A percentile compares a stretch with the other conserved stretches of the same genome.
Evolutionary conservation across 2,329 filamentous ascomycete genomes (phyloP).

Genomic region (Xylaria sp.): DNA sequence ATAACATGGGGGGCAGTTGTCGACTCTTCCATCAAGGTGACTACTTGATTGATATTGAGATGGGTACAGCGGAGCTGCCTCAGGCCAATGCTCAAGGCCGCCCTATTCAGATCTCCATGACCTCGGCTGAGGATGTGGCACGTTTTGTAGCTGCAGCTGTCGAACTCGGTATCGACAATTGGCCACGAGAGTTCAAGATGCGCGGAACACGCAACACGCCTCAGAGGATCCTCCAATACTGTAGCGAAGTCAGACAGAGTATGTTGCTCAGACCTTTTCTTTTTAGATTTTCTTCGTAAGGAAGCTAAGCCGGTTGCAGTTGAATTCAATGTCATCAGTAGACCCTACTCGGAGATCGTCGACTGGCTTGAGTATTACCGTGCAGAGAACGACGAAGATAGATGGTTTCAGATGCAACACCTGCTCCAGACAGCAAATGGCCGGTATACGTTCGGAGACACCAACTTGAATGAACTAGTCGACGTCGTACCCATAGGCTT

Average conservation of each 20-base stretch:
- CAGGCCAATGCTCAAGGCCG: constrained; percentile 57
- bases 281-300: constrained; percentile 11
- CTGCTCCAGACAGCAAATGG: constrained; percentile 72
- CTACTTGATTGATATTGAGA: constrained; percentile 68
- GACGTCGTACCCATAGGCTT: constrained; percentile 57
- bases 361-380: constrained; percentile 50
- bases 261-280: constrained; percentile 24
- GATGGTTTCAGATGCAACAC: constrained; percentile 61
- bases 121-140: constrained; percentile 71
- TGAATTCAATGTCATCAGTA: constrained; percentile 41
- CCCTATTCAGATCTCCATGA: constrained; percentile 66
- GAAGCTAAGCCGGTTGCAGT: constrained; percentile 30
- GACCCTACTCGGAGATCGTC: constrained; percentile 49
- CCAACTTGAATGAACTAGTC: constrained; percentile 63
- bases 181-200: constrained; percentile 74
- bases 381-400: constrained; percentile 54
- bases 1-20: constrained; percentile 63
- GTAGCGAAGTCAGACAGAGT: constrained; percentile 57
- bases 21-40: constrained; percentile 63
- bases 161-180: constrained; percentile 63
- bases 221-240: constrained; percentile 60
- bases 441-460: constrained; percentile 66
- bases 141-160: constrained; percentile 74
- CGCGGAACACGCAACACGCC: constrained; percentile 69
- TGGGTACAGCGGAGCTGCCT: constrained; percentile 64